Evolutionary conservation across 106 monocot genomes (phyloP), one percentile per base, ranked within the genome.

Genomic region (Apostasia ramifera): DNA sequence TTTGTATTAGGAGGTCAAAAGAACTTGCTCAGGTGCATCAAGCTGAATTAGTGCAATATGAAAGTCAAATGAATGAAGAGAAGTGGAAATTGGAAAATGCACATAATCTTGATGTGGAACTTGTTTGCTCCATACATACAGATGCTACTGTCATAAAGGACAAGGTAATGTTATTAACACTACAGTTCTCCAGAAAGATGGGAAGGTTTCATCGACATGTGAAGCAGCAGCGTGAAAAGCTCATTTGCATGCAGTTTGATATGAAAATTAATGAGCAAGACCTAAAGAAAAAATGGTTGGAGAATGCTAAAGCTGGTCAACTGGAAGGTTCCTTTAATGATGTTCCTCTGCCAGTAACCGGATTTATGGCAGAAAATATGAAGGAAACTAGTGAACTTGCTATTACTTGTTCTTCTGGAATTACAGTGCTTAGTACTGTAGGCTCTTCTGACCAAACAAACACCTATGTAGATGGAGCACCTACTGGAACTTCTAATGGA

Each of bases 241-340:
- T 87, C 47, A 47, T 65, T 15, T 44, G 7, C 38, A 71, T 79
- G 77, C 84, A 87, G 48, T 60, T 66, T 43, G 55, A 53, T 67
- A 71, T 74, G 42, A 64, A 68, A 50, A 71, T 72, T 38, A 77
- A 77, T 50, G 91, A 91, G 71, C 48, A 12, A 13, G 47, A 72
- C 5, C 53, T 83, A 53, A 84, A 74, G 66, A 69, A 80, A 56
- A 15, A n/a, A n/a, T 87, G 84, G 84, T 8, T 86, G 66, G 59
- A 71, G 67, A 79, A 79, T 53, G 75, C 83, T 58, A 86, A 80
- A 74, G 69, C 78, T 55, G 84, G 86, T 63, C 76, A 14, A 45
- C 63, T 80, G 39, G 54, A 66, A 44, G 75, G 80, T 46, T 70
- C 15, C 4, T 91, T 91, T 72, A 81, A 84, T 63, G 58, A 65